Percentiles rank a stretch among this genome's conserved stretches.
These are phyloP conservation scores for Bruguiera sexangula DNA, from an alignment of 345 rosid species.

Conservation along the genomic window DNA sequence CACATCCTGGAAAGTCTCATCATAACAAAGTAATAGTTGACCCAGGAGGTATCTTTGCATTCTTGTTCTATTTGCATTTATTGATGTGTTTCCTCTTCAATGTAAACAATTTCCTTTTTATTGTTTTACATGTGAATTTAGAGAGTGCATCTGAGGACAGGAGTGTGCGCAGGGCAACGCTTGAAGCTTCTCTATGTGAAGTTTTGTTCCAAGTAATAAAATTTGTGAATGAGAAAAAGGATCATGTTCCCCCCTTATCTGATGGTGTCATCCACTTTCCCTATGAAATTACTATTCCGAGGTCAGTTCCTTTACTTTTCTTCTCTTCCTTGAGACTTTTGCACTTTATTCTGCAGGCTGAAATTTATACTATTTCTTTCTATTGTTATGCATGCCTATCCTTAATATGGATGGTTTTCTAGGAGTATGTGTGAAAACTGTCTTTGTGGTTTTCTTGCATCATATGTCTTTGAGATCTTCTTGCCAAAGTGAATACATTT, in stretches of 20 bases:
- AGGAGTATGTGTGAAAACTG: too few relatives aligned
- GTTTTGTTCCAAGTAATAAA: conserved; percentile 87
- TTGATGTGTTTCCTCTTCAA: background rate
- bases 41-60: conserved; percentile 53
- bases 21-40: conserved; percentile 58
- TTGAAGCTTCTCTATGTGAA: conserved; percentile 76
- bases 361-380: background rate
- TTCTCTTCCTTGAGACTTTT: background rate
- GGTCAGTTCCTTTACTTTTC: conserved; percentile 47
- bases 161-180: conserved; percentile 57
- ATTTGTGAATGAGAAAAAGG: conserved; percentile 92
- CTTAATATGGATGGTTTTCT: too few relatives aligned
- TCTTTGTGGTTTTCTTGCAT: too few relatives aligned
- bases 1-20: conserved; percentile 53
- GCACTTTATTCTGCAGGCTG: background rate
- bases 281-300: conserved; percentile 74
- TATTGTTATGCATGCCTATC: too few relatives aligned
- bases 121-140: conserved; percentile 22
- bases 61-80: background rate
- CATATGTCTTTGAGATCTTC: too few relatives aligned
- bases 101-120: background rate
- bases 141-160: conserved; percentile 61
- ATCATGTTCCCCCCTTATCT: conserved; percentile 83
- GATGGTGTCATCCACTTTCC: conserved; percentile 79
- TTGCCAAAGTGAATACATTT: too few relatives aligned